Evolutionary conservation across 148 eudicot species (phyloP).

Genomic region (Cornus kousa): DNA sequence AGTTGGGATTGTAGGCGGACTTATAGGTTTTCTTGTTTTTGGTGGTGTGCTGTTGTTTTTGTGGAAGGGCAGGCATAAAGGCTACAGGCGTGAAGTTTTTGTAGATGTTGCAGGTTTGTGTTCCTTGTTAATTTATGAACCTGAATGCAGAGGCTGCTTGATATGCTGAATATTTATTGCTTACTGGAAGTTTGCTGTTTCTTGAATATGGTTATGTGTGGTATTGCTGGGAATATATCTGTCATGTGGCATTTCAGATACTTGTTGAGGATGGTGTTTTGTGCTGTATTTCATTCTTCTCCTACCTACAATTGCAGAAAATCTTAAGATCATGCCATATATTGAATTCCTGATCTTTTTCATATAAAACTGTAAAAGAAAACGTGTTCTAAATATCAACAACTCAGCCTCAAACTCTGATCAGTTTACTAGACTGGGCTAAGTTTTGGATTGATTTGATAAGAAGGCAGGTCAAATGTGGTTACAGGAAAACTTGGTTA

Average conservation of each 20-base stretch:
- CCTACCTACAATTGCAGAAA: neutral
- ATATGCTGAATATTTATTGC: neutral
- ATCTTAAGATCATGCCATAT: neutral
- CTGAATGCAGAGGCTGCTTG: neutral
- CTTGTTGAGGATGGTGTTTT: neutral
- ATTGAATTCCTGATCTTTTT: neutral
- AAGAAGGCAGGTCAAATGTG: neutral
- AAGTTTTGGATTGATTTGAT: neutral
- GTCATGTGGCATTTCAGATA: neutral
- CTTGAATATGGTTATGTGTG: neutral
- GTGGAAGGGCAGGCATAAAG: conserved; percentile 57
- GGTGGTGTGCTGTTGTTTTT: conserved; percentile 51
- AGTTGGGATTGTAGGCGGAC: conserved; percentile 62
- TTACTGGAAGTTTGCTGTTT: neutral
- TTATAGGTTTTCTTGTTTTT: conserved; percentile 50
- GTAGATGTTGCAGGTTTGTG: conserved; percentile 89
- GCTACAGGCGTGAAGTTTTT: conserved; percentile 70
- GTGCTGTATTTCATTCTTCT: neutral
- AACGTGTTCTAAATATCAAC: neutral
- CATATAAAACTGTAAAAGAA: neutral
- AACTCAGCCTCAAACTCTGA: neutral
- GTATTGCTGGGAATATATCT: no score
- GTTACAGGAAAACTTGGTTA: neutral
- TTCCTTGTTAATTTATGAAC: conserved; percentile 13
- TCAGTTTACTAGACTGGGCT: neutral